These are phyloP conservation scores for Leavenworthia alabamica DNA, from an alignment of 345 rosid species.

Conservation along the genomic window DNA sequence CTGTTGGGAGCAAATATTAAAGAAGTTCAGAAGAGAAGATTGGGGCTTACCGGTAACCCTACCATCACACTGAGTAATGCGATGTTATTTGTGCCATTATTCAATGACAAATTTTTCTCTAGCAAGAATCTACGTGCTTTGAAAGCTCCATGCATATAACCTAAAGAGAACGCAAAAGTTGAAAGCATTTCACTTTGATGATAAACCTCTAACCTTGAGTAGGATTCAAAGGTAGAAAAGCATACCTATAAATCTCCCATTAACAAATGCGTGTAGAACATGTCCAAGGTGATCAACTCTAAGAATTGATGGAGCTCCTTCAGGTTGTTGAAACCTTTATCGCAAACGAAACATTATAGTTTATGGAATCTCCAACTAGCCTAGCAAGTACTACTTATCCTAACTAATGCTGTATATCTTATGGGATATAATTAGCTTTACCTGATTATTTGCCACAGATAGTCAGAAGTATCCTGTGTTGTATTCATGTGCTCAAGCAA, in stretches of 20 bases:
- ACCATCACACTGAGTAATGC: constrained; percentile 79
- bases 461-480: constrained; percentile 74
- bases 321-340: constrained; percentile 41
- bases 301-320: constrained; percentile 33
- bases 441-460: constrained; percentile 74
- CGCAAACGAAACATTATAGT: neutral
- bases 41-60: constrained; percentile 64
- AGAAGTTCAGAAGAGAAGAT: neutral
- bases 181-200: neutral
- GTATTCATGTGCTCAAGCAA: constrained; percentile 60
- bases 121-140: constrained; percentile 29
- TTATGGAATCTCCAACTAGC: neutral
- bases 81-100: constrained; percentile 47
- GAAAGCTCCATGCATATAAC: constrained; percentile 54
- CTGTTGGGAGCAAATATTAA: neutral
- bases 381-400: neutral
- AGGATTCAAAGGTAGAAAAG: constrained; percentile 3
- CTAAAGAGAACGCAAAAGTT: constrained; percentile 26
- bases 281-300: constrained; percentile 53
- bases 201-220: neutral
- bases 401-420: neutral
- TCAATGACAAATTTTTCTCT: constrained; percentile 35
- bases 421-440: constrained; percentile 7
- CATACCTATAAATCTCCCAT: constrained; percentile 49
- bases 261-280: constrained; percentile 60